A percentile compares a stretch with the other conserved stretches of the same genome.
These are phyloP conservation scores for Chlamydomonas sp. DNA, from an alignment of 139 green algal species.

Conservation along the genomic window DNA sequence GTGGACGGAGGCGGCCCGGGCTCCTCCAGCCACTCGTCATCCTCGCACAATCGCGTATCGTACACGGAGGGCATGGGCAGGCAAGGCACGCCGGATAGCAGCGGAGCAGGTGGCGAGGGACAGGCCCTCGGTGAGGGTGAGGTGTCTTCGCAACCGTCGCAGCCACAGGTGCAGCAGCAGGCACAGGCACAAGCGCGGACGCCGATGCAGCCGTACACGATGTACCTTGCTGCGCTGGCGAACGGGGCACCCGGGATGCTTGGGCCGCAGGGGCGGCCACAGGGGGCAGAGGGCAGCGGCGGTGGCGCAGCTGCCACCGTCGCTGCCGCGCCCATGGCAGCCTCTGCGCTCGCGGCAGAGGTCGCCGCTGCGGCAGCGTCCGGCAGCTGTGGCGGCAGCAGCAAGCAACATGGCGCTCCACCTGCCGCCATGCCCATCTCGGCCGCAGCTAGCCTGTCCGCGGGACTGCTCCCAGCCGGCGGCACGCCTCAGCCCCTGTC, in stretches of 20 bases:
- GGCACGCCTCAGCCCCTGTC: too few species aligned
- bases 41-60: background rate
- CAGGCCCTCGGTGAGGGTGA: too few species aligned
- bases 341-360: background rate
- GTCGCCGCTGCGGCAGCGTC: background rate
- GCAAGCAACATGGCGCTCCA: background rate
- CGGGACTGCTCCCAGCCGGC: too few species aligned
- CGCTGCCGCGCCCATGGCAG: background rate
- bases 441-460: too few species aligned
- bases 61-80: background rate
- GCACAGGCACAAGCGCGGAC: too few species aligned
- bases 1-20: constrained; percentile 4
- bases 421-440: too few species aligned
- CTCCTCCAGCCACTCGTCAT: background rate
- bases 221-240: too few species aligned
- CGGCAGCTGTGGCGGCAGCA: background rate
- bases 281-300: background rate
- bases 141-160: too few species aligned
- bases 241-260: too few species aligned
- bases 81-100: too few species aligned
- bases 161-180: background rate
- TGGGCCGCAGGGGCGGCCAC: background rate
- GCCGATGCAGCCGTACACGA: too few species aligned
- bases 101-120: too few species aligned
- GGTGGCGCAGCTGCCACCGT: background rate